phyloP scores from a whole-genome alignment of 345 rosid genomes.

The Aethionema arabicum region DNA sequence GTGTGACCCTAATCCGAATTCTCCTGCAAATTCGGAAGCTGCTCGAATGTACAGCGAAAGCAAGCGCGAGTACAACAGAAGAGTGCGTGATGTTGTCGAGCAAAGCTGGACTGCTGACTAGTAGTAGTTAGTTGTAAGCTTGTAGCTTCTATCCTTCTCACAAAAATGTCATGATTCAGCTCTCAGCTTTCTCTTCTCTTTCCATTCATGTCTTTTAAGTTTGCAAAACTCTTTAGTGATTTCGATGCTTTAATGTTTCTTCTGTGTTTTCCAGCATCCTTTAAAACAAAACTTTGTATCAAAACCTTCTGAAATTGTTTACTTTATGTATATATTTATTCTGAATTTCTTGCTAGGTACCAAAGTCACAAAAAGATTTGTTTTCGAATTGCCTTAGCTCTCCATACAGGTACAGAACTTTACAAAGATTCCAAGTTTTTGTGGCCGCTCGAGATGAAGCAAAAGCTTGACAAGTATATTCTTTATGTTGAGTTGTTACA shows the following conservation, averaged over 20 bases:
- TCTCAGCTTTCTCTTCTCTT: slow-evolving; percentile 29
- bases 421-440: no score
- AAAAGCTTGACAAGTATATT: neutral
- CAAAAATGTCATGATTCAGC: slow-evolving; percentile 23
- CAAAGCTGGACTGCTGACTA: slow-evolving; percentile 83
- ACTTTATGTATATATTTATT: slow-evolving; percentile 28
- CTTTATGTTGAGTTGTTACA: slow-evolving; percentile 4
- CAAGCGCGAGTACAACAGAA: slow-evolving; percentile 72
- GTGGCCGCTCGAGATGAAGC: no score
- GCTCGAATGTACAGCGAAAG: slow-evolving; percentile 79
- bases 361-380: no score
- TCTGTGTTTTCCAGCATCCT: slow-evolving; percentile 29
- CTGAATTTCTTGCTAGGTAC: slow-evolving; percentile 6
- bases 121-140: slow-evolving; percentile 30
- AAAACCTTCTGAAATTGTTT: slow-evolving; percentile 20
- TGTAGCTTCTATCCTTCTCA: slow-evolving; percentile 25
- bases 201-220: slow-evolving; percentile 25
- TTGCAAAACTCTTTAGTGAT: slow-evolving; percentile 21
- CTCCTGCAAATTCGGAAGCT: slow-evolving; percentile 89
- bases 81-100: slow-evolving; percentile 71
- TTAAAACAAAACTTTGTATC: slow-evolving; percentile 24
- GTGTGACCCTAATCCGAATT: slow-evolving; percentile 81
- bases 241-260: slow-evolving; percentile 32
- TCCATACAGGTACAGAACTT: slow-evolving; percentile 61
- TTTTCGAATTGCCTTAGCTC: slow-evolving; percentile 42